Conservation (phyloP, 2,329 filamentous ascomycete genomes). For the Samsoniella hepiali region DNA sequence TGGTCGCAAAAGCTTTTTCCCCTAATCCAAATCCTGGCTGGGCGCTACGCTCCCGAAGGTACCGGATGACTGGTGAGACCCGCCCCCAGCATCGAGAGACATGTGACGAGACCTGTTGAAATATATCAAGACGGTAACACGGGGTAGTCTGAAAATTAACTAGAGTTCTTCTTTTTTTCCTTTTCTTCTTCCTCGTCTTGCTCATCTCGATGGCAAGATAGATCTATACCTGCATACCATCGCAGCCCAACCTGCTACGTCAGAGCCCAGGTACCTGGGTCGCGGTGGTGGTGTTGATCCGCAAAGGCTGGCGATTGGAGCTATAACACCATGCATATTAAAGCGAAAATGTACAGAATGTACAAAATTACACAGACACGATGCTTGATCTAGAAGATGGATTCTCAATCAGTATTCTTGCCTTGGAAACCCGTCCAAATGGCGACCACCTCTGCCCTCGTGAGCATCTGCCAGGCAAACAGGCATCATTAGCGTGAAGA, state of each 20-base stretch:
- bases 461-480: background rate
- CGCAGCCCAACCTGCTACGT: background rate
- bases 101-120: background rate
- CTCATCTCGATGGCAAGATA: background rate
- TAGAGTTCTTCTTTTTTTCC: no score
- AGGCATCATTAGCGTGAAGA: background rate
- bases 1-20: conserved; percentile 1
- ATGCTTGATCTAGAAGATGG: no score
- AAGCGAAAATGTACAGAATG: background rate
- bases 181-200: background rate
- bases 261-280: background rate
- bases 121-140: no score
- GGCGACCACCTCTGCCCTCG: background rate
- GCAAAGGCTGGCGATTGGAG: background rate
- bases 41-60: background rate
- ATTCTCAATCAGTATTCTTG: background rate
- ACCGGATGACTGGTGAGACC: conserved; percentile 10
- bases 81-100: conserved; percentile 3
- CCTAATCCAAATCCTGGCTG: background rate
- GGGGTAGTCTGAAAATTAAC: no score
- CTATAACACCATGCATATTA: background rate
- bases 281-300: background rate
- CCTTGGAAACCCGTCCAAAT: background rate
- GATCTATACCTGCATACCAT: background rate
- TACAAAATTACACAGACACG: background rate